Evolutionary conservation across 768 basidiomycete species (phyloP), one percentile per base, ranked within the genome.

Genomic region (Lactarius hatsudake): DNA sequence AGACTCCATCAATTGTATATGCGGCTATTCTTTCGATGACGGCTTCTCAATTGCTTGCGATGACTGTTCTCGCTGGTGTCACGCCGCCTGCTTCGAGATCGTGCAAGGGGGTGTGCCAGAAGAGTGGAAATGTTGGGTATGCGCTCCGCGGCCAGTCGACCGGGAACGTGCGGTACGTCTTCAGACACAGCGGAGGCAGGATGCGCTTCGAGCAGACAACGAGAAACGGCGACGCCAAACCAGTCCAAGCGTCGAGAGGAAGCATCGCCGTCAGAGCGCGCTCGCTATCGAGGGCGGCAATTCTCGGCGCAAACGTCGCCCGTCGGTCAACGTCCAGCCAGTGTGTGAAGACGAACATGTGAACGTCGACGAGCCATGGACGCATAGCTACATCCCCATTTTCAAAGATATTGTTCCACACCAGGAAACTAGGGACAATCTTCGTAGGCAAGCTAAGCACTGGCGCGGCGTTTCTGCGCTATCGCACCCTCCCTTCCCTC

Each of bases 41-140:
- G 93, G 93, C 26, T 91, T 89, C 75, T 89, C 87, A 12, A 91
- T 95, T 69, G 90, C 89, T 12, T 96, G 94, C 78, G 94, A 95
- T 75, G 75, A 79, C 59, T 96, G 94, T 74, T 83, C 82, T 26
- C 83, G 88, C 45, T 95, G 94, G 93, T 89, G 88, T 71, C 94
- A 96, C 77, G 87, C 85, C 8, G 87, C 85, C 9, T 95, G 94
- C 77, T 90, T 90, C 71, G 84, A 80, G 57, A 87, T 90, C 68
- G 77, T 80, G 15, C 77, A 82, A 61, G 83, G 80, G 71, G 71
- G 77, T 54, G 87, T 91, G 0, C 89, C 90, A 1, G 91, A 94
- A 57, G 84, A 87, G 64, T 94, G 90, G 81, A 76, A 78, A 28
- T 97, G 94, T 76, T 91, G 90, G 83, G 73, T 80, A 6, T 93